Base-by-base conservation (phyloP, 495 filamentous ascomycete genomes). In the Trichocladium antarcticum region DNA sequence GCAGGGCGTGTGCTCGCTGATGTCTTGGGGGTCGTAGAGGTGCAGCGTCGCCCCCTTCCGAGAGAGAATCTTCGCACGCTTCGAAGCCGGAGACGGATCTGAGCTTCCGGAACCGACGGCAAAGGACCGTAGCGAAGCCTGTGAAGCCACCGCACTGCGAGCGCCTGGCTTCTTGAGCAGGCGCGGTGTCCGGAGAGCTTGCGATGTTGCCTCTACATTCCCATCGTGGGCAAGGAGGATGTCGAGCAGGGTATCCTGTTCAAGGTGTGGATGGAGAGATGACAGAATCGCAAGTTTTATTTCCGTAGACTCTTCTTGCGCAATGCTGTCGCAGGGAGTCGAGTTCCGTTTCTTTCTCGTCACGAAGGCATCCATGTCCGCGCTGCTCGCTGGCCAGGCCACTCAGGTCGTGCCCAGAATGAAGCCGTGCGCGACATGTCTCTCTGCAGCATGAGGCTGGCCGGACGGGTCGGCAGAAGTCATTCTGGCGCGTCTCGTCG, bases 11-110 rank as follows among this genome's bases (percentile, higher is more conserved):
- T 89, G 74, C 14, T 74, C 68, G 41, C 83, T 80, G 22, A 96
- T 74, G 60, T 95, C 87, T 31, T 77, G 70, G 2, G 89, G 84
- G 27, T 83, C 74, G 56, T 79, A 96, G 0, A 97, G 74, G 61
- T 89, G 83, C 7, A 95, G 64, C 0, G 89, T 95, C 53, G 79
- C 70, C 10, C 89, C 92, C 58, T 85, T 95, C 50, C 77, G 80
- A 5, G 83, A 83, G 27, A 82, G 63, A 0, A 69, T 44, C 50
- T 71, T 80, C 9, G 65, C 29, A 42, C 64, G 73, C 47, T 76
- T 75, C 16, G 43, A 49, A 16, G 67, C 56, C 0, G 47, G 27
- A 14, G 34, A 12, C 55, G 51, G 39, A 53, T 59, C 22, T 6
- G 45, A 44, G 52, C 55, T 6, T 7, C 37, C 55, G 21, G 79